Conservation (phyloP, 768 basidiomycete species). For the Termitomyces sp. region DNA sequence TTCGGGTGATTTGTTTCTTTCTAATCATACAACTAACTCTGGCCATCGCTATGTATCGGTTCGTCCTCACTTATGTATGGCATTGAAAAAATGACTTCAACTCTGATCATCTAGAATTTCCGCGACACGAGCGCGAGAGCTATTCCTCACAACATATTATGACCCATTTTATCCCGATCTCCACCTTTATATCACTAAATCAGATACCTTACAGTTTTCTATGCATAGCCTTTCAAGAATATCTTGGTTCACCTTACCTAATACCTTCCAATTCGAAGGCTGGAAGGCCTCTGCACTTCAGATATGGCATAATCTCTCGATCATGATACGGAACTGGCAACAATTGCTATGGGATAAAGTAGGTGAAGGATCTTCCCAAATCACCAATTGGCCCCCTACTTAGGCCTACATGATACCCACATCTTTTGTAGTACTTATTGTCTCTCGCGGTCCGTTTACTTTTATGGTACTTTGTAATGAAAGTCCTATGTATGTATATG, state of each 20-base stretch:
- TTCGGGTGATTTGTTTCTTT: conserved; percentile 29
- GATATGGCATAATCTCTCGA: conserved; percentile 29
- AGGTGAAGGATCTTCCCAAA: conserved; percentile 25
- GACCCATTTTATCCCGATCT: conserved; percentile 75
- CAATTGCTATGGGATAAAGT: conserved; percentile 38
- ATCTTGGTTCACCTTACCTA: conserved; percentile 26
- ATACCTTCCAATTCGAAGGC: conserved; percentile 34
- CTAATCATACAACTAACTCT: conserved; percentile 38
- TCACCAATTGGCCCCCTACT: conserved; percentile 33
- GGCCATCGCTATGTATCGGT: conserved; percentile 55
- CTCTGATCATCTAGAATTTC: conserved; percentile 33
- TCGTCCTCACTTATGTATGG: conserved; percentile 13
- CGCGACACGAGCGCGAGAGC: conserved; percentile 38
- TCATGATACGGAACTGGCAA: conserved; percentile 28
- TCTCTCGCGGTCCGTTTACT: background rate
- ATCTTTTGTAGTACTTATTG: background rate
- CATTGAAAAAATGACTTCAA: background rate
- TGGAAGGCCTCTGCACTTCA: conserved; percentile 31
- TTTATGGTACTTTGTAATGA: background rate
- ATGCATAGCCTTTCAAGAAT: conserved; percentile 23
- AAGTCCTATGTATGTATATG: background rate
- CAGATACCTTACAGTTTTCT: conserved; percentile 32
- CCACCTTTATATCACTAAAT: conserved; percentile 44
- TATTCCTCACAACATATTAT: conserved; percentile 71
- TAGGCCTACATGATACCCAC: conserved; percentile 9